These are phyloP conservation scores for Saposhnikovia divaricata DNA, from an alignment of 129 eudicot genomes.

Conservation along the genomic window DNA sequence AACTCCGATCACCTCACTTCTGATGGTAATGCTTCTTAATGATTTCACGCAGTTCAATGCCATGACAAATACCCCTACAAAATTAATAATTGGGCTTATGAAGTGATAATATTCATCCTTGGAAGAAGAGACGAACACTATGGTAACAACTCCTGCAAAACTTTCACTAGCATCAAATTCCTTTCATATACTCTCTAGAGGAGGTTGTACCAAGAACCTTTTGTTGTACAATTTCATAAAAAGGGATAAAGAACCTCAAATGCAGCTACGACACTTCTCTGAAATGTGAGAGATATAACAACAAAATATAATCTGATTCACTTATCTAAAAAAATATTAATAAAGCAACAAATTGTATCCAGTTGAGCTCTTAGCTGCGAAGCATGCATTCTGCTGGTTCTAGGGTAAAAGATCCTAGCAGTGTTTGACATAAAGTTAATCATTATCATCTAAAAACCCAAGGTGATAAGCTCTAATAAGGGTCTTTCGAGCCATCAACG, in stretches of 20 bases:
- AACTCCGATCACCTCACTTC: slow-evolving; percentile 9
- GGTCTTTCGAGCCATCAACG: not conserved
- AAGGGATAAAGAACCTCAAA: not conserved
- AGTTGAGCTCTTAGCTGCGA: not conserved
- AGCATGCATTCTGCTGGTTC: not conserved
- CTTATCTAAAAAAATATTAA: not conserved
- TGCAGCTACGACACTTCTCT: not conserved
- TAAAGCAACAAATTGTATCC: not conserved
- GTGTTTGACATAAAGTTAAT: not conserved
- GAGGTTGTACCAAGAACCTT: not conserved
- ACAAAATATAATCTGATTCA: not conserved
- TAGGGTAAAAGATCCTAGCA: not conserved
- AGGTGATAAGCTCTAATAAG: not conserved
- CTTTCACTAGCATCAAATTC: not conserved
- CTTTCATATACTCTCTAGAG: not conserved
- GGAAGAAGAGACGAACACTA: not conserved
- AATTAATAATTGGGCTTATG: not conserved
- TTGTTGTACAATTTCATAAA: not conserved
- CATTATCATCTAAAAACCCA: not conserved
- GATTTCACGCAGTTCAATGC: slow-evolving; percentile 35
- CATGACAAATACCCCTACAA: slow-evolving; percentile 39
- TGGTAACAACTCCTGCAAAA: not conserved
- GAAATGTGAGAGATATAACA: not conserved
- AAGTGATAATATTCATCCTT: not conserved
- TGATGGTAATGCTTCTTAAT: slow-evolving; percentile 32